Evolutionary conservation across 2,329 filamentous ascomycete genomes (phyloP), one percentile per base, ranked within the genome.

Genomic region (Botrytis tulipae): DNA sequence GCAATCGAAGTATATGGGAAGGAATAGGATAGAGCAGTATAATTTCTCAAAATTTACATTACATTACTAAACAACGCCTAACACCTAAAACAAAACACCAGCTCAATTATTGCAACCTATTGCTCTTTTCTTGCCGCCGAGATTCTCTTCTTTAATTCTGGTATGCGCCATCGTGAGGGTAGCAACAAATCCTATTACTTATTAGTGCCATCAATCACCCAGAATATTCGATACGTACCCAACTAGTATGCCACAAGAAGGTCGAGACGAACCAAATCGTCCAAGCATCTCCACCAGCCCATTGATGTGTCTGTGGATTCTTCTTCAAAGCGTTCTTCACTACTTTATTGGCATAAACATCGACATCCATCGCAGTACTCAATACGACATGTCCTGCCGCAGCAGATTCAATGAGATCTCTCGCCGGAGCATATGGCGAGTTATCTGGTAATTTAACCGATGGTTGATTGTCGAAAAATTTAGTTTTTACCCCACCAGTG

Each of bases 271-370:
- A 62, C 78, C 76, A 79, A 32, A 78, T 51, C 29, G 22, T 8
- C 29, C 14, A 73, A 32, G 73, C 46, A 14, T 44, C 51, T n/a
- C 73, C 74, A n/a, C 78, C 78, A 48, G 71, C 68, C 76, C 73
- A 77, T 9, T 74, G 76, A 71, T 74, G 62, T 46, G 73, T 76
- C 20, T 71, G 77, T 16, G 78, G 76, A 29, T 76, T 73, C 4
- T 67, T 69, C 54, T 76, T 78, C 66, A 79, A 29, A 1, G 73
- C 76, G 73, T 79, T 79, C 22, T 69, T 72, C 8, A 78, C 77
- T 20, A 79, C 77, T 3, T 37, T 61, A 35, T 74, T 46, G 5
- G 78, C 76, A 74, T 76, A 78, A 16, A 63, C 54, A 65, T 77
- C 68, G 3, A 74, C 74, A 44, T 77, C 71, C 51, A 71, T 71